Evolutionary conservation across 495 filamentous ascomycete genomes (phyloP), one percentile per base, ranked within the genome.

Genomic region (Endocarpon pusillum): DNA sequence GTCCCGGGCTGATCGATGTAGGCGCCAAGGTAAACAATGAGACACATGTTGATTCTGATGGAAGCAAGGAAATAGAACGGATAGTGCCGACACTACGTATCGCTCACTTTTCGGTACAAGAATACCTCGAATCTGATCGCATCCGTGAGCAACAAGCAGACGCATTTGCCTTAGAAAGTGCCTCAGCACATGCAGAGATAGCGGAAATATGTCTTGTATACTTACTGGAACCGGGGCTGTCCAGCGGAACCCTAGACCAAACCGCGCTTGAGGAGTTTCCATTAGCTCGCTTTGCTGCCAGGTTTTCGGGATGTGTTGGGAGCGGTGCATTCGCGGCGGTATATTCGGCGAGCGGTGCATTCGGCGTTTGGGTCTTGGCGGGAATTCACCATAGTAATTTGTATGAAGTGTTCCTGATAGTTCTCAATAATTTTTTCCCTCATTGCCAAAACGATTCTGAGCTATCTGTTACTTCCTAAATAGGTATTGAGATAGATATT

Each of bases 71-170:
- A 25, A 25, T 25, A 25, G 8, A 12, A 12, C 12, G 12, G 8
- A 25, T 25, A 25, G n/a, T n/a, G n/a, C n/a, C n/a, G n/a, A 41
- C 27, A 11, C 40, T 46, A 34, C 50, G 45, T 6, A 49, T 60
- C 20, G 48, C 55, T 14, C 55, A 61, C 39, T 57, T 52, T 36
- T 59, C 55, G 4, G 48, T 59, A 2, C 50, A 52, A 29, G 54
- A 61, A 37, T 61, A 61, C 34, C 50, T 61, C 28, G 39, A 52
- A 34, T 58, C 49, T 11, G 43, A 53, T 6, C 47, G 49, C 6
- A 49, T 57, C 21, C 24, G 19, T 2, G 39, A 50, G 15, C 41
- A 45, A 22, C 48, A 46, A 24, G 40, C 47, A 25, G 31, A 8
- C 17, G 21, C 10, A 3, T 58, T 48, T 29, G 43, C 42, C 8